A percentile compares a stretch with the other conserved stretches of the same genome.
phyloP scores from a whole-genome alignment of 139 green algal genomes.

The Micromonas commoda region DNA sequence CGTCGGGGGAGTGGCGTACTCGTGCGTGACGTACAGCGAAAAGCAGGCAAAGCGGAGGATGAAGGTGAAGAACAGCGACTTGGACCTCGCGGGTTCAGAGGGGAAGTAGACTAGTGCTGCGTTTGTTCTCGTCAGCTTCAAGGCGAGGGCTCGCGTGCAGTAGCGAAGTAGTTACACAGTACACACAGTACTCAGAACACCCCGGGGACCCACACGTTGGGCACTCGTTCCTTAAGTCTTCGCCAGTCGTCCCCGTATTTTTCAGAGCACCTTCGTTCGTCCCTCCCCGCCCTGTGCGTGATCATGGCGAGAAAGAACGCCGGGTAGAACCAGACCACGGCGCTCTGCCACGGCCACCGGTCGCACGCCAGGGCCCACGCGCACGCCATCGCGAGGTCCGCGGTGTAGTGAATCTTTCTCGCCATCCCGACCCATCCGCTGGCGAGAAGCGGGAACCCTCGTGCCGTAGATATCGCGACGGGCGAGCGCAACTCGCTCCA shows the following conservation, averaged over 20 bases:
- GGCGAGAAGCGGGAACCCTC: neutral
- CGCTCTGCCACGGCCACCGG: neutral
- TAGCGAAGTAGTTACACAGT: too few relatives aligned
- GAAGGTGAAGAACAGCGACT: neutral
- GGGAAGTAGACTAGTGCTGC: too few relatives aligned
- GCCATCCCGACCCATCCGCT: neutral
- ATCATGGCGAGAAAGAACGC: conserved; percentile 21
- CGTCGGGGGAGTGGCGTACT: conserved; percentile 43
- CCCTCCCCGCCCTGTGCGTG: neutral
- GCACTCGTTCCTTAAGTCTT: neutral
- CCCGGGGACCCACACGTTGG: conserved; percentile 21
- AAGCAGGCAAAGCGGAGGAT: neutral
- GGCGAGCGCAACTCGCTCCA: neutral
- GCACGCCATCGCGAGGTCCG: conserved; percentile 12
- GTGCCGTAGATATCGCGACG: neutral
- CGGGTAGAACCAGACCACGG: neutral
- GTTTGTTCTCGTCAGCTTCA: too few relatives aligned
- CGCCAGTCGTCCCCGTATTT: conserved; percentile 18
- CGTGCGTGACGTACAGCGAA: conserved; percentile 35
- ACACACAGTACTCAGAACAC: too few relatives aligned
- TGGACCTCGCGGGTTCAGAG: neutral
- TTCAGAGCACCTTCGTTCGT: neutral
- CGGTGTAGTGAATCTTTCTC: conserved; percentile 25
- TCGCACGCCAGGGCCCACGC: neutral
- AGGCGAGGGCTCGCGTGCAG: too few relatives aligned